Evolutionary conservation across 1,284 basidiomycete species (phyloP).

Genomic region (Ceratobasidium sp.): DNA sequence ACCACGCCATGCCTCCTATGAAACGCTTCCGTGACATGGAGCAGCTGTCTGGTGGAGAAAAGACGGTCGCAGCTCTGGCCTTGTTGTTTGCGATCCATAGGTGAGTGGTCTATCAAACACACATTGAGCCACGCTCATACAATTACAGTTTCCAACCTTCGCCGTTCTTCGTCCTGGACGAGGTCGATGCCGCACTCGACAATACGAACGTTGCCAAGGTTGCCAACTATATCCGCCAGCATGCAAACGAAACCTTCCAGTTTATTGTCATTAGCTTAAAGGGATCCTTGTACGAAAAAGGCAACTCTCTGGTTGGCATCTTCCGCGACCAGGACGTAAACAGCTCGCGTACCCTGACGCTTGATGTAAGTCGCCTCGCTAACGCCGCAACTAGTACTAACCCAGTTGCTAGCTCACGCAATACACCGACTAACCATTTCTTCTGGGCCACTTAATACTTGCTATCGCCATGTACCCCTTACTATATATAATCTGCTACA

Average conservation of each 20-base stretch:
- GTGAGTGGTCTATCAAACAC: slow-evolving; percentile 50
- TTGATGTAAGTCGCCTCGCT: slow-evolving; percentile 72
- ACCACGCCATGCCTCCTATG: slow-evolving; percentile 99
- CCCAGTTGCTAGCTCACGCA: slow-evolving; percentile 35
- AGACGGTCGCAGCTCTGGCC: slow-evolving; percentile 96
- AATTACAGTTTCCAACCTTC: slow-evolving; percentile 86
- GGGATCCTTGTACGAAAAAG: slow-evolving; percentile 87
- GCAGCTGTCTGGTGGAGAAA: slow-evolving; percentile 96
- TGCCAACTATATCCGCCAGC: slow-evolving; percentile 85
- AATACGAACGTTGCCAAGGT: slow-evolving; percentile 95
- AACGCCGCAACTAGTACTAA: background rate
- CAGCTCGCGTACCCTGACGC: slow-evolving; percentile 84
- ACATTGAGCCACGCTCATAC: slow-evolving; percentile 25
- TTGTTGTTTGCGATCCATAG: slow-evolving; percentile 96
- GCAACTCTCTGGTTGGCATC: slow-evolving; percentile 90
- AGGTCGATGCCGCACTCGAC: slow-evolving; percentile 96
- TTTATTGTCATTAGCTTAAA: slow-evolving; percentile 98
- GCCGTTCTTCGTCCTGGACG: slow-evolving; percentile 98
- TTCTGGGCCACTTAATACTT: background rate
- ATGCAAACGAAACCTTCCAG: slow-evolving; percentile 83
- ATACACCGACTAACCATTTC: slow-evolving; percentile 28
- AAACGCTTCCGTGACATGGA: slow-evolving; percentile 99
- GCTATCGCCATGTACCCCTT: background rate
- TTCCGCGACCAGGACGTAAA: slow-evolving; percentile 94
- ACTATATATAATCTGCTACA: background rate